phyloP scores from a whole-genome alignment of 495 filamentous ascomycete genomes.

The Aspergillus sclerotioniger region DNA sequence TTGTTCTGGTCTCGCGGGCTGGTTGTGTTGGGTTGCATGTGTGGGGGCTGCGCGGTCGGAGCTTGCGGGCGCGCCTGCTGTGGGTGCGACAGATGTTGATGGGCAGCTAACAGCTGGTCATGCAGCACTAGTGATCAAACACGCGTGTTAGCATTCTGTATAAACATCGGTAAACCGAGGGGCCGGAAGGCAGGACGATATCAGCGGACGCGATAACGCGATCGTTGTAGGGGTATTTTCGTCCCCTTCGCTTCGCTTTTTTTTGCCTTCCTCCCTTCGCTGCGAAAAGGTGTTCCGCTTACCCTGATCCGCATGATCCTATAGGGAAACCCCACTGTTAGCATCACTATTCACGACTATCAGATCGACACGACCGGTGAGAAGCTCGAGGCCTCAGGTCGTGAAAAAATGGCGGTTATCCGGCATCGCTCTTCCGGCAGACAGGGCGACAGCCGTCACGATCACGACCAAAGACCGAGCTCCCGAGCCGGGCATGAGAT shows the following conservation, averaged over 20 bases:
- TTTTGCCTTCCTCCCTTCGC: not conserved
- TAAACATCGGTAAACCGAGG: not conserved
- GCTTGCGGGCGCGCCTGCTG: slow-evolving; percentile 39
- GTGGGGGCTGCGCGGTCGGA: slow-evolving; percentile 36
- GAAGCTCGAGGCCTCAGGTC: not conserved
- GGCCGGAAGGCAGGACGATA: not conserved
- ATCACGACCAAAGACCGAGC: not conserved
- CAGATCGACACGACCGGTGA: slow-evolving; percentile 13
- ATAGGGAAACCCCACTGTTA: slow-evolving; percentile 13
- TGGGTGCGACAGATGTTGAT: slow-evolving; percentile 42
- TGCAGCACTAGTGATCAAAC: slow-evolving; percentile 44
- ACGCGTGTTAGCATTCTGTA: slow-evolving; percentile 21
- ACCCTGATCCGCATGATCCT: slow-evolving; percentile 56
- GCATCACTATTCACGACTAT: slow-evolving; percentile 1
- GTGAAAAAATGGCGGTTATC: slow-evolving; percentile 7
- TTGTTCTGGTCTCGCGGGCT: slow-evolving; percentile 50
- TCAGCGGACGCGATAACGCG: not conserved
- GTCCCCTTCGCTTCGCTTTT: not conserved
- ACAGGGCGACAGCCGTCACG: slow-evolving; percentile 5
- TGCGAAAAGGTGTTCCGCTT: slow-evolving; percentile 26
- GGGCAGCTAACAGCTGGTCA: slow-evolving; percentile 53
- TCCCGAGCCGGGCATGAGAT: slow-evolving; percentile 8
- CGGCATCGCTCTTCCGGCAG: slow-evolving; percentile 2
- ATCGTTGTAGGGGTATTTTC: not conserved
- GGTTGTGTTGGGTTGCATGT: slow-evolving; percentile 41